Percentiles rank a stretch among this genome's conserved stretches.
Conservation (phyloP, 257 asterid genomes). For the Solanum sitiens region DNA sequence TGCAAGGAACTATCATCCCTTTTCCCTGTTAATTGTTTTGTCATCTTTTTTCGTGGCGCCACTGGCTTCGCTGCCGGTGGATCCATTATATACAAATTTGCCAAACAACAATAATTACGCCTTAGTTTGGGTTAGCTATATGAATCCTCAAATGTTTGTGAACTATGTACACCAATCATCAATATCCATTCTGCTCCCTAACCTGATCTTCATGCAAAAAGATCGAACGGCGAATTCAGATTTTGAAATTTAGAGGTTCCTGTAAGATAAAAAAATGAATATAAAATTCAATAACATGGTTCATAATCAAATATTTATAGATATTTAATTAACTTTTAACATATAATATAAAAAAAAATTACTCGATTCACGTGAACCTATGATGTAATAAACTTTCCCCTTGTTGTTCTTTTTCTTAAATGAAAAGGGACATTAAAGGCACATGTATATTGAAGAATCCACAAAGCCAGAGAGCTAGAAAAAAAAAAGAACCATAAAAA, state of each 20-base stretch:
- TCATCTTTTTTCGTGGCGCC: slow-evolving; percentile 26
- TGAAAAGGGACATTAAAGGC: background rate
- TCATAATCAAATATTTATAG: background rate
- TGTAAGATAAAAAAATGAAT: background rate
- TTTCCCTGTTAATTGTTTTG: slow-evolving; percentile 43
- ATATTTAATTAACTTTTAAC: background rate
- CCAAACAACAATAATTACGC: background rate
- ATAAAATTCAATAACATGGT: background rate
- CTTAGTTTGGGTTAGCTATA: background rate
- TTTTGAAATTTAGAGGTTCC: background rate
- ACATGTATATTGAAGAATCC: background rate
- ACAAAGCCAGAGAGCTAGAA: background rate
- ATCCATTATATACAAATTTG: background rate
- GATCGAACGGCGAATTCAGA: background rate
- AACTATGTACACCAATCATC: background rate
- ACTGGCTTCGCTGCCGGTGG: background rate
- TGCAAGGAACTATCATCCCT: slow-evolving; percentile 37
- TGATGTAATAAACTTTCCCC: background rate
- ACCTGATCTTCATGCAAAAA: background rate
- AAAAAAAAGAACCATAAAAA: background rate
- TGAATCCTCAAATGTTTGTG: too few species aligned
- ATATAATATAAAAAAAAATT: background rate
- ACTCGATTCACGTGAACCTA: background rate
- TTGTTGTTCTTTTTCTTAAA: background rate
- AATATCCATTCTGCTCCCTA: background rate